Conservation (phyloP, 2,329 filamentous ascomycete genomes). For the Pestalotiopsis fici region DNA sequence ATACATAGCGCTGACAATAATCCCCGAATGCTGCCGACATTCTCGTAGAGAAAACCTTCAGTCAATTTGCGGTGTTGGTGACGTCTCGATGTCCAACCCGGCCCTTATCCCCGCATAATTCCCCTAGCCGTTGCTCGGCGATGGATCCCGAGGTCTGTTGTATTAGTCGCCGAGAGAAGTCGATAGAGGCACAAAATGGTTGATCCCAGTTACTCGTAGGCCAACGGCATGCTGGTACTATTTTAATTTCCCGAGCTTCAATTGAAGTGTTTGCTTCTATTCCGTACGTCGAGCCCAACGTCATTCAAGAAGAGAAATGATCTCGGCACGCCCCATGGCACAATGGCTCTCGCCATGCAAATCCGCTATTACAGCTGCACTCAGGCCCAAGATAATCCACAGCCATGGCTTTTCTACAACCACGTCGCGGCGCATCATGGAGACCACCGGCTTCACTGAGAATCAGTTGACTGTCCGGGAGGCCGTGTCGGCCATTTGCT, state of each 20-base stretch:
- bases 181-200: neutral
- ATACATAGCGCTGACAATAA: neutral
- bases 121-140: neutral
- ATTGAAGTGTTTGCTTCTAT: neutral
- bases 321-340: neutral
- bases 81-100: neutral
- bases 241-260: neutral
- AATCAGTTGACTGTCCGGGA: conserved; percentile 74
- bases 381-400: neutral
- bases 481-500: conserved; percentile 68
- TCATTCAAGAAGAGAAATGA: neutral
- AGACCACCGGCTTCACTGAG: conserved; percentile 70
- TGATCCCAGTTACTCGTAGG: neutral
- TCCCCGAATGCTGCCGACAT: neutral
- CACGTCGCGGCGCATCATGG: conserved; percentile 56
- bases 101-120: neutral
- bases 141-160: neutral
- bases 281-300: neutral
- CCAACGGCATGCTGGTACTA: neutral
- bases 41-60: neutral
- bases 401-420: conserved; percentile 36
- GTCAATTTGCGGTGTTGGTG: neutral
- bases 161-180: neutral
- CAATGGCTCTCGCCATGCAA: neutral
- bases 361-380: neutral